Conservation (phyloP, 768 basidiomycete genomes). For the Rhodotorula graminis region DNA sequence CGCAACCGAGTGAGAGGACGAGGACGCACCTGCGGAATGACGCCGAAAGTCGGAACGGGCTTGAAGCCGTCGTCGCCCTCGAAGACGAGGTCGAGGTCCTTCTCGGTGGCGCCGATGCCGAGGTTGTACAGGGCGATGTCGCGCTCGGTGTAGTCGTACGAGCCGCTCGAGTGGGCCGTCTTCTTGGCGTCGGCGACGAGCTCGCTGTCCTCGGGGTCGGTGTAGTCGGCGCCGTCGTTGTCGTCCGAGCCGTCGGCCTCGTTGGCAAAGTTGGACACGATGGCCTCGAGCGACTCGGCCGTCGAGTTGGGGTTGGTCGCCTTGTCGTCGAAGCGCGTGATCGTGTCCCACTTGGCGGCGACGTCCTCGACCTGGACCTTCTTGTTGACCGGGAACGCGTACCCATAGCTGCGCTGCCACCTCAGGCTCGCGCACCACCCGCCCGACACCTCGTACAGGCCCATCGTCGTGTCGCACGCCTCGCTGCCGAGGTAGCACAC, state of each 20-base stretch:
- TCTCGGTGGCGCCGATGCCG: conserved; percentile 86
- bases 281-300: conserved; percentile 70
- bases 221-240: conserved; percentile 28
- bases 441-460: conserved; percentile 77
- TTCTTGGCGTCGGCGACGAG: conserved; percentile 79
- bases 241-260: conserved; percentile 41
- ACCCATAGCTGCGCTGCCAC: conserved; percentile 85
- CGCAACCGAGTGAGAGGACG: neutral
- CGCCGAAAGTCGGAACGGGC: conserved; percentile 88
- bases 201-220: conserved; percentile 73
- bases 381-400: conserved; percentile 76
- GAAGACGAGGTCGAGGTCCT: conserved; percentile 84
- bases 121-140: conserved; percentile 94
- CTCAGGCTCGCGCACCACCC: conserved; percentile 89
- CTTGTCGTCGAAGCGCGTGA: conserved; percentile 80
- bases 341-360: conserved; percentile 68
- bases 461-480: conserved; percentile 67
- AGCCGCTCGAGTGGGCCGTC: conserved; percentile 53
- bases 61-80: conserved; percentile 82
- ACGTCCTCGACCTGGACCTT: conserved; percentile 75
- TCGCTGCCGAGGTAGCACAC: conserved; percentile 84
- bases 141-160: conserved; percentile 65
- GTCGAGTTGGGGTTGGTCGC: conserved; percentile 73
- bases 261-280: conserved; percentile 60
- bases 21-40: conserved; percentile 64